Evolutionary conservation across 2,329 filamentous ascomycete genomes (phyloP), one percentile per base, ranked within the genome.

Genomic region (Alternaria consortialis): DNA sequence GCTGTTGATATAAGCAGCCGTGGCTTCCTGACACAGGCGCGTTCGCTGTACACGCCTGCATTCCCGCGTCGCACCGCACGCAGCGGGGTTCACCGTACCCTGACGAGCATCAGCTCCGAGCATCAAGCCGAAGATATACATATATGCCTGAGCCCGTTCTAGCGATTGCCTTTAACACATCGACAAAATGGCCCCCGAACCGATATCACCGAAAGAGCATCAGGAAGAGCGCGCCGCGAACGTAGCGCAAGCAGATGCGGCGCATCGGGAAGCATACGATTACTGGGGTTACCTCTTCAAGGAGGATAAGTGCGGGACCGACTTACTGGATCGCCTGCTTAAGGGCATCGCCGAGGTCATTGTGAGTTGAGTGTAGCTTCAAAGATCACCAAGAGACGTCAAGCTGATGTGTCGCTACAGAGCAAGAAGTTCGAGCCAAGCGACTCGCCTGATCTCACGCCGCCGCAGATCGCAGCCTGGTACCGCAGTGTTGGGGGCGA

Each of bases 201-300:
- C 71, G 43, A 66, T 63, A n/a, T 67, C 69, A 39, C 59, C 53
- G 15, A 60, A 65, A 55, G 65, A 65, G 54, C 63, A 66, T 47
- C 64, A 60, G 46, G 67, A 63, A 37, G 59, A 66, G 40, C 58
- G 62, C 23, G 65, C 65, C 39, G 68, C 70, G 17, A 64, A 69
- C 9, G 43, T 58, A 15, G 65, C 67, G 13, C 68, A 70, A 47
- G 63, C 57, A 42, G 71, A 78, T 48, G 70, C 75, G n/a, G 68
- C 73, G 31, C 68, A 74, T 20, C 68, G 68, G 56, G 83, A 84
- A 71, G 82, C 83, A 6, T 77, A 76, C 53, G 76, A 84, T 62
- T 84, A 83, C 65, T 84, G 83, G 83, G 82, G 81, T 12, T 84
- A 83, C 63, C 71, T 85, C 37, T 81, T 85, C 73, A 80, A 82